A percentile compares a stretch with the other conserved stretches of the same genome.
Evolutionary conservation across 495 filamentous ascomycete species (phyloP).

Genomic region (Achaetomiella virescens): DNA sequence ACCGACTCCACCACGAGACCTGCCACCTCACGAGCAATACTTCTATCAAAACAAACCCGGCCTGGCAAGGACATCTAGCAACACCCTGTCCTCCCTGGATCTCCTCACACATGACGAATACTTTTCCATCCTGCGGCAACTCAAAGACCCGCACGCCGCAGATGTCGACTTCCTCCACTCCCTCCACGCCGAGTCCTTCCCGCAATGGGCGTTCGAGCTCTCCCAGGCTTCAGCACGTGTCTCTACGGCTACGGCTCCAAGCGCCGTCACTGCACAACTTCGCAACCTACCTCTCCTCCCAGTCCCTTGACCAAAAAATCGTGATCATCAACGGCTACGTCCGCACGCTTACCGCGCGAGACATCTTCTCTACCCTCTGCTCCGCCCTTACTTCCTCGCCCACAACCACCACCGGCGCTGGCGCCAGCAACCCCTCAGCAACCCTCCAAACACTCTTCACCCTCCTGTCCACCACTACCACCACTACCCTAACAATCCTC

Average conservation of each 20-base stretch:
- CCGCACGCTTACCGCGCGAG: constrained; percentile 65
- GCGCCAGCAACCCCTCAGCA: constrained; percentile 35
- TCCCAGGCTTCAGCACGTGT: constrained; percentile 82
- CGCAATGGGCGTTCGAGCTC: constrained; percentile 91
- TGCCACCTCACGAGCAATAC: constrained; percentile 84
- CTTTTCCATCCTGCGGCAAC: constrained; percentile 61
- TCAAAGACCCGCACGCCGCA: constrained; percentile 63
- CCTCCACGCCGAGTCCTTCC: constrained; percentile 73
- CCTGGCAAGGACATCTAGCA: constrained; percentile 75
- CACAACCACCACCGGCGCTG: constrained; percentile 33
- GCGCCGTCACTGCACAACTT: constrained; percentile 69
- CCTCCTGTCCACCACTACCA: constrained; percentile 32
- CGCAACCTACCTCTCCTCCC: constrained; percentile 60
- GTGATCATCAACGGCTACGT: constrained; percentile 87
- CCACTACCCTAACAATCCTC: constrained; percentile 54
- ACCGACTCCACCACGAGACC: constrained; percentile 69
- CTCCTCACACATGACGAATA: constrained; percentile 89
- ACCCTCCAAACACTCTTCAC: constrained; percentile 54
- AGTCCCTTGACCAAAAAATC: constrained; percentile 48
- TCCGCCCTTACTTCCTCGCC: constrained; percentile 52
- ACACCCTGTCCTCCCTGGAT: constrained; percentile 67
- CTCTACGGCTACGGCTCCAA: constrained; percentile 93
- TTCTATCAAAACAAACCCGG: constrained; percentile 88
- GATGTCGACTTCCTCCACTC: constrained; percentile 65
- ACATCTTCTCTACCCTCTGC: constrained; percentile 69